Evolutionary conservation across 495 filamentous ascomycete species (phyloP).

Genomic region (Aspergillus leporis): DNA sequence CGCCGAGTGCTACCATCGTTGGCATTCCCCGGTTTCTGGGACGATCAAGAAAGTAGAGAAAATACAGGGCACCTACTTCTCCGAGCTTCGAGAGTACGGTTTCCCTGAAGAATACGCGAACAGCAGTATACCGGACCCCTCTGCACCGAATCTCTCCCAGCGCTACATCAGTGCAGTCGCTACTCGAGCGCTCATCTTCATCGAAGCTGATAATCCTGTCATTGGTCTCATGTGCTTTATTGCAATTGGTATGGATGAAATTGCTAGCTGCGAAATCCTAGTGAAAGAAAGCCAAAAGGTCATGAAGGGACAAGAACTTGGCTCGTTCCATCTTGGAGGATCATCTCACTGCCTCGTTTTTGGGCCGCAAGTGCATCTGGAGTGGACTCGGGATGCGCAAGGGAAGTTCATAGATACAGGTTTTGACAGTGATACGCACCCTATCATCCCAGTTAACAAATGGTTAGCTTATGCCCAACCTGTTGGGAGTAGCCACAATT

Average conservation of each 20-base stretch:
- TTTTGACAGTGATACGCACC: not conserved
- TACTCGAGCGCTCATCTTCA: conserved; percentile 11
- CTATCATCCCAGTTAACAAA: conserved; percentile 5
- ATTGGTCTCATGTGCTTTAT: conserved; percentile 8
- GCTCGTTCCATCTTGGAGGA: conserved; percentile 12
- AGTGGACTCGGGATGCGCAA: conserved; percentile 3
- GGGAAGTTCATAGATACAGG: not conserved
- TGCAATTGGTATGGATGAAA: conserved; percentile 4
- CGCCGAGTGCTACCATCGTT: conserved; percentile 57
- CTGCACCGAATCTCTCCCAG: conserved; percentile 41
- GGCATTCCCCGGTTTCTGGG: conserved; percentile 58
- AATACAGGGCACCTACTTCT: conserved; percentile 59
- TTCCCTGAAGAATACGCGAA: conserved; percentile 18
- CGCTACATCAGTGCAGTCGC: conserved; percentile 54
- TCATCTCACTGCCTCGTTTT: conserved; percentile 12
- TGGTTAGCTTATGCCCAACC: not conserved
- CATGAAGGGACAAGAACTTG: conserved; percentile 6
- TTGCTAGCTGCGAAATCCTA: conserved; percentile 1
- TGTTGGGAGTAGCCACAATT: not conserved
- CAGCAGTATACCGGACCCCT: conserved; percentile 21
- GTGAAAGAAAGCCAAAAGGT: not conserved
- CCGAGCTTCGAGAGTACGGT: conserved; percentile 49
- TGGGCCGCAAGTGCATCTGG: not conserved
- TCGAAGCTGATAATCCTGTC: conserved; percentile 2
- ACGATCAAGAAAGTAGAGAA: conserved; percentile 42